phyloP scores from a whole-genome alignment of 139 green algal species.

The Micractinium conductrix region DNA sequence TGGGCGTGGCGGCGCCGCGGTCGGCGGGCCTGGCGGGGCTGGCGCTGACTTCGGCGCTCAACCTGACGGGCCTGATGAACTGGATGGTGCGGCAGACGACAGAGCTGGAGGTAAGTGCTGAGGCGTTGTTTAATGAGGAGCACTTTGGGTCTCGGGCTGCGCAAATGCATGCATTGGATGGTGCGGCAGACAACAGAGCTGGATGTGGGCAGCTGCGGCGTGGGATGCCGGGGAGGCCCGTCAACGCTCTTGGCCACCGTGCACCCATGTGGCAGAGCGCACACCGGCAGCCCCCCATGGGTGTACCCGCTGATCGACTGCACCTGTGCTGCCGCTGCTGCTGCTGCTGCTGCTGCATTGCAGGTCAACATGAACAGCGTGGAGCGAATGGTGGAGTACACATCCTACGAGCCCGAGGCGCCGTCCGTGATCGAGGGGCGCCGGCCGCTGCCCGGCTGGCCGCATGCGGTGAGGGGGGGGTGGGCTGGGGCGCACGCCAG shows the following conservation, averaged over 20 bases:
- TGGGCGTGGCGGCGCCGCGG: constrained; percentile 64
- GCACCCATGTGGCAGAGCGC: no score
- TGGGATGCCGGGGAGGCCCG: no score
- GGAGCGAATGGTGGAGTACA: constrained; percentile 90
- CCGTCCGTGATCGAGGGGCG: constrained; percentile 23
- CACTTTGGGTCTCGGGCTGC: neutral
- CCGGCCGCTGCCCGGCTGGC: constrained; percentile 59
- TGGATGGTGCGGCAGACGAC: constrained; percentile 88
- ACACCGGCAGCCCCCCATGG: no score
- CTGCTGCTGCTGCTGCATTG: constrained; percentile 33
- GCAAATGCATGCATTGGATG: constrained; percentile 64
- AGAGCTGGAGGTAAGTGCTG: constrained; percentile 78
- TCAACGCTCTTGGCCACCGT: no score
- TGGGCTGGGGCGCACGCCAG: no score
- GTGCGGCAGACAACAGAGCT: constrained; percentile 83
- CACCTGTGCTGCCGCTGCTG: no score
- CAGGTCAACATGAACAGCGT: constrained; percentile 90
- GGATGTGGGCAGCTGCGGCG: constrained; percentile 60
- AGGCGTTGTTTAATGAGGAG: constrained; percentile 14
- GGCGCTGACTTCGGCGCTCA: constrained; percentile 87
- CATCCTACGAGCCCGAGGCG: constrained; percentile 48
- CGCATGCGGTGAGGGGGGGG: constrained; percentile 34
- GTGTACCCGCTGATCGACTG: no score
- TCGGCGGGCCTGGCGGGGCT: constrained; percentile 88
- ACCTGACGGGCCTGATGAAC: constrained; percentile 86